phyloP scores from a whole-genome alignment of 495 filamentous ascomycete species.

The Penicillium malachiteum region DNA sequence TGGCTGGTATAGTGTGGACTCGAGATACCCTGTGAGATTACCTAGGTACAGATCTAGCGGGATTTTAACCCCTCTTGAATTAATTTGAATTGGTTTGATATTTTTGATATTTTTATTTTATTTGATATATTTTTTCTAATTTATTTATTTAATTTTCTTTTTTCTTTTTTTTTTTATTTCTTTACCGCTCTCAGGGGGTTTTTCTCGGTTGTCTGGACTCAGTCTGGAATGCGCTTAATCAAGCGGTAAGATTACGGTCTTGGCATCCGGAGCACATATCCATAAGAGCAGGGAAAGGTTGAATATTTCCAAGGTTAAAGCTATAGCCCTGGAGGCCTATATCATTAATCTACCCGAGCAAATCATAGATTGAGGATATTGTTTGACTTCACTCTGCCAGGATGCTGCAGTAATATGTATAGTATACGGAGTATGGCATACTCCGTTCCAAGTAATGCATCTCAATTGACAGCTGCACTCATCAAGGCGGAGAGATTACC shows the following conservation, averaged over 20 bases:
- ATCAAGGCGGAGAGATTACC: conserved; percentile 2
- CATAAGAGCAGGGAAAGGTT: background rate
- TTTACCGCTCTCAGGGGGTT: conserved; percentile 13
- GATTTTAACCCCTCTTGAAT: background rate
- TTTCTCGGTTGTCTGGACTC: conserved; percentile 20
- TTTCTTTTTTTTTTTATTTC: background rate
- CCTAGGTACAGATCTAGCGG: background rate
- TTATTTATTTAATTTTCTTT: conserved; percentile 4
- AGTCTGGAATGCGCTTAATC: conserved; percentile 29
- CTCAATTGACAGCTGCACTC: conserved; percentile 6
- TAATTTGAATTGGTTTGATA: background rate
- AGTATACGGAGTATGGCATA: background rate
- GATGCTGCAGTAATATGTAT: no score
- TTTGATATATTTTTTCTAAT: background rate
- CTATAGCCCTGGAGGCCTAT: no score
- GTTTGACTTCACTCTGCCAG: no score
- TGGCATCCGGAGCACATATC: conserved; percentile 13
- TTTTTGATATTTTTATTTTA: background rate
- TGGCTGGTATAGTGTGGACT: no score
- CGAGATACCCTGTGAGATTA: background rate
- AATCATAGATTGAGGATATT: no score
- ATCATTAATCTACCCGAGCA: no score
- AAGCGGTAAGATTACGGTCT: conserved; percentile 26
- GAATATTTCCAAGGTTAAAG: no score
- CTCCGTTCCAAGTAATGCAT: background rate